A percentile compares a stretch with the other conserved stretches of the same genome.
phyloP scores from a whole-genome alignment of 129 eudicot genomes.

The Lactuca sativa region DNA sequence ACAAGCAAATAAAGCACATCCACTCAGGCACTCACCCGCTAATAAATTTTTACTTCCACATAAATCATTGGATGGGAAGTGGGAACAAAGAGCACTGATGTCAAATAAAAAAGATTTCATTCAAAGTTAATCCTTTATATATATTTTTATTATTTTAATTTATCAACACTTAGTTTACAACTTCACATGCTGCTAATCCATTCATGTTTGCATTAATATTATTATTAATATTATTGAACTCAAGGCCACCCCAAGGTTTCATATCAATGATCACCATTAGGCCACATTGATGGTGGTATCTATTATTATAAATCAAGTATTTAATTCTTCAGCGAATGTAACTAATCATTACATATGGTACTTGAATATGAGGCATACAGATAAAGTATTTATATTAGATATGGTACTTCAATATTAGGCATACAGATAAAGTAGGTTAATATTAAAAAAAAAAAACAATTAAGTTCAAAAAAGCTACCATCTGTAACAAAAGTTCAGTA shows the following conservation, averaged over 20 bases:
- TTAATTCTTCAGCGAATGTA: too few species aligned
- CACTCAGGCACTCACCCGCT: too few species aligned
- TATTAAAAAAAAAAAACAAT: not conserved
- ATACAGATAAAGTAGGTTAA: slow-evolving; percentile 17
- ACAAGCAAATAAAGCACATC: too few species aligned
- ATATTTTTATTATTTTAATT: too few species aligned
- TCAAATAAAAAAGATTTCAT: not conserved
- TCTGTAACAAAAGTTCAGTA: slow-evolving; percentile 20
- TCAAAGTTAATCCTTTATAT: not conserved
- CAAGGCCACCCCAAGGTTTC: too few species aligned
- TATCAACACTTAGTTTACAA: not conserved
- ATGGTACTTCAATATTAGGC: slow-evolving; percentile 15
- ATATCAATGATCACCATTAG: too few species aligned
- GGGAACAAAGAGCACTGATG: not conserved
- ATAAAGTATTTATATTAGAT: slow-evolving; percentile 7
- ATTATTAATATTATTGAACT: too few species aligned
- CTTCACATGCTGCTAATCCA: not conserved
- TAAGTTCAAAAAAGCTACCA: slow-evolving; percentile 22
- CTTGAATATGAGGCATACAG: slow-evolving; percentile 9
- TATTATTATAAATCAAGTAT: too few species aligned
- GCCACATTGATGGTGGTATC: too few species aligned
- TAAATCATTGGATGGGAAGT: not conserved
- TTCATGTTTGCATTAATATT: not conserved
- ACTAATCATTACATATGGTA: slow-evolving; percentile 11
- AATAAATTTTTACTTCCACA: too few species aligned